Percentiles rank a stretch among this genome's conserved stretches.
These are phyloP conservation scores for Pseudogymnoascus sp. DNA, from an alignment of 2,329 filamentous ascomycete species.

Conservation along the genomic window DNA sequence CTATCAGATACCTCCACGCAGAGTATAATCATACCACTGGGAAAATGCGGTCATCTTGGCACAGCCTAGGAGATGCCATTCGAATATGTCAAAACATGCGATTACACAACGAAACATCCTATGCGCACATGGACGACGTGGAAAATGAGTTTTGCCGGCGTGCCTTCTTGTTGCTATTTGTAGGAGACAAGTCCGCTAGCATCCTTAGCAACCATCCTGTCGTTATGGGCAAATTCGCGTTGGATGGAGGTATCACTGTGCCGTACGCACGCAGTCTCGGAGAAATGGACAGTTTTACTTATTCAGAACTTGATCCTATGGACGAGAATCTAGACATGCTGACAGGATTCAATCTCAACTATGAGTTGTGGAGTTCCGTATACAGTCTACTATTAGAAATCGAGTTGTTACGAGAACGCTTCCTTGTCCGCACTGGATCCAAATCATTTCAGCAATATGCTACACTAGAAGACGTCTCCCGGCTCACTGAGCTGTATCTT, in stretches of 20 bases:
- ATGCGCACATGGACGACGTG: not conserved
- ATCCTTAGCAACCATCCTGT: not conserved
- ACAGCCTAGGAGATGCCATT: not conserved
- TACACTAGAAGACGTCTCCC: not conserved
- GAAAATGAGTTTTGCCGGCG: not conserved
- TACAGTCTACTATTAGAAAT: not conserved
- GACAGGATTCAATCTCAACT: not conserved
- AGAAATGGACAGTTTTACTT: not conserved
- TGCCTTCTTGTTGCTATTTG: not conserved
- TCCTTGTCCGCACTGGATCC: not conserved
- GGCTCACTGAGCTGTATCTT: not conserved
- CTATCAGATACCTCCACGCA: not conserved
- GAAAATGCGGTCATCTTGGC: not conserved
- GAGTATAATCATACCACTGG: not conserved
- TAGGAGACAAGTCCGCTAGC: not conserved
- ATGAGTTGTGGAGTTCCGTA: not conserved
- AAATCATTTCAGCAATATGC: not conserved
- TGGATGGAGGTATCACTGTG: not conserved
- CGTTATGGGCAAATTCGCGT: not conserved
- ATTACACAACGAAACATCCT: not conserved
- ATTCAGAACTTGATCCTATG: not conserved
- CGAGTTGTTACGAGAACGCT: not conserved
- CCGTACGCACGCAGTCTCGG: not conserved
- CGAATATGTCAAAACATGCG: not conserved
- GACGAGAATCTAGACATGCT: not conserved